These are phyloP conservation scores for Magnaporthiopsis rhizophila DNA, from an alignment of 2,329 filamentous ascomycete genomes.

Conservation along the genomic window DNA sequence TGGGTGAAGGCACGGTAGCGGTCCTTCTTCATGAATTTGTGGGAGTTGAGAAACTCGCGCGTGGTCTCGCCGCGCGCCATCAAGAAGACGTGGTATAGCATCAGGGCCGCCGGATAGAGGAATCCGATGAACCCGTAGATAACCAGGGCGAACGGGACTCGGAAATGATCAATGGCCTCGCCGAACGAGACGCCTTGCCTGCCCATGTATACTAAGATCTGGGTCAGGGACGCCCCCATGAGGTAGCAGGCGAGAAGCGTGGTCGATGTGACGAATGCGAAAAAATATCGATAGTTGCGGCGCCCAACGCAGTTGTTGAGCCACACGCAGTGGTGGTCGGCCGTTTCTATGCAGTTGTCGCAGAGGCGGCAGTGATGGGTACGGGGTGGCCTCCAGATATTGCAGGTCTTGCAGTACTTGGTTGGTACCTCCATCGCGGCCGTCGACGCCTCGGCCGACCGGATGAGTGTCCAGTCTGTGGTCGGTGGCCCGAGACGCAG, in stretches of 20 bases:
- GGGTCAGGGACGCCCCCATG: slow-evolving; percentile 68
- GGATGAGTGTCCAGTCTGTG: slow-evolving; percentile 90
- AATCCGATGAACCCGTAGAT: slow-evolving; percentile 70
- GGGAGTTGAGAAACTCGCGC: slow-evolving; percentile 88
- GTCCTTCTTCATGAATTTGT: slow-evolving; percentile 90
- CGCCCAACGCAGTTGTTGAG: slow-evolving; percentile 96
- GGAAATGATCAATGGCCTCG: slow-evolving; percentile 59
- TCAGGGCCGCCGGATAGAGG: slow-evolving; percentile 75
- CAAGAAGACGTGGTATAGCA: slow-evolving; percentile 84
- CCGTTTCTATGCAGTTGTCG: slow-evolving; percentile 94
- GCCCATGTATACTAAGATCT: slow-evolving; percentile 65
- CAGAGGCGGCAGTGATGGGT: slow-evolving; percentile 95
- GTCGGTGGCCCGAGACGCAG: slow-evolving; percentile 74
- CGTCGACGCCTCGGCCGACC: slow-evolving; percentile 64
- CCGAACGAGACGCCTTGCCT: slow-evolving; percentile 60
- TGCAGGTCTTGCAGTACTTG: slow-evolving; percentile 97
- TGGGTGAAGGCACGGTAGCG: slow-evolving; percentile 87
- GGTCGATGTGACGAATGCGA: slow-evolving; percentile 76
- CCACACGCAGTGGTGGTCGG: slow-evolving; percentile 98
- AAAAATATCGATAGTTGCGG: slow-evolving; percentile 97
- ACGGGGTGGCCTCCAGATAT: slow-evolving; percentile 92
- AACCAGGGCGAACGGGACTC: slow-evolving; percentile 80
- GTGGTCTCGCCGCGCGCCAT: slow-evolving; percentile 91
- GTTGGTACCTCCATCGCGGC: slow-evolving; percentile 96
- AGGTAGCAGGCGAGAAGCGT: slow-evolving; percentile 71